phyloP scores from a whole-genome alignment of 2,329 filamentous ascomycete species.

The Bipolaris gigantea region DNA sequence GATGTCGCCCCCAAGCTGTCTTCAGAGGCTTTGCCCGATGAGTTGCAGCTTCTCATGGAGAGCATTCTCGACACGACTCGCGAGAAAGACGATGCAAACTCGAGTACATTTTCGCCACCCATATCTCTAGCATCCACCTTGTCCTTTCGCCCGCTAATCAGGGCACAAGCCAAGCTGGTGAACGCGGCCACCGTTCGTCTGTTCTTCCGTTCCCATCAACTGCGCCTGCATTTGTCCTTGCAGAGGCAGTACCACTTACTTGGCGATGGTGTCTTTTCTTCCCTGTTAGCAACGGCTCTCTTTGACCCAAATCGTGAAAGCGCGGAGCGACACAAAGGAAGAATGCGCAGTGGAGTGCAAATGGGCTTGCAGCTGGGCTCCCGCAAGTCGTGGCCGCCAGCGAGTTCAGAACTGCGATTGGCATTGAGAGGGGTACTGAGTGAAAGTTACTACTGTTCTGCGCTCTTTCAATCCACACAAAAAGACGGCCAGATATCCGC shows the following conservation, averaged over 20 bases:
- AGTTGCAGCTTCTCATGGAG: constrained; percentile 30
- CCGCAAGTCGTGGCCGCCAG: constrained; percentile 86
- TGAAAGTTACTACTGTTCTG: constrained; percentile 65
- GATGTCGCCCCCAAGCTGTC: constrained; percentile 26
- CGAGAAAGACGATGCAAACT: background rate
- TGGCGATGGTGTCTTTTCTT: constrained; percentile 81
- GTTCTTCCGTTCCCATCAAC: constrained; percentile 72
- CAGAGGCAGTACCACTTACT: constrained; percentile 82
- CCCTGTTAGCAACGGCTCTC: constrained; percentile 76
- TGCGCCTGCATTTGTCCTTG: constrained; percentile 72
- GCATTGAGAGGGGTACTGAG: constrained; percentile 82
- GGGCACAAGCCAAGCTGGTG: constrained; percentile 73
- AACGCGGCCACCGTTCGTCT: constrained; percentile 76
- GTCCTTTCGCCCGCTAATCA: constrained; percentile 74
- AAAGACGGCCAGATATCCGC: background rate
- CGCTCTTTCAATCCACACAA: constrained; percentile 32
- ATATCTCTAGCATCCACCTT: constrained; percentile 63
- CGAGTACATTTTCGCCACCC: constrained; percentile 53
- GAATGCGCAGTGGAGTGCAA: constrained; percentile 63
- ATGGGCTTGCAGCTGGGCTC: constrained; percentile 85
- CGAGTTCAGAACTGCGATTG: constrained; percentile 87
- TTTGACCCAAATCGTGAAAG: constrained; percentile 83
- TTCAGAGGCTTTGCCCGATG: constrained; percentile 25
- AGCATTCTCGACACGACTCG: constrained; percentile 16
- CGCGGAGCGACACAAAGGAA: constrained; percentile 71